These are phyloP conservation scores for Penicillium digitatum DNA, from an alignment of 2,329 filamentous ascomycete species.

Conservation along the genomic window DNA sequence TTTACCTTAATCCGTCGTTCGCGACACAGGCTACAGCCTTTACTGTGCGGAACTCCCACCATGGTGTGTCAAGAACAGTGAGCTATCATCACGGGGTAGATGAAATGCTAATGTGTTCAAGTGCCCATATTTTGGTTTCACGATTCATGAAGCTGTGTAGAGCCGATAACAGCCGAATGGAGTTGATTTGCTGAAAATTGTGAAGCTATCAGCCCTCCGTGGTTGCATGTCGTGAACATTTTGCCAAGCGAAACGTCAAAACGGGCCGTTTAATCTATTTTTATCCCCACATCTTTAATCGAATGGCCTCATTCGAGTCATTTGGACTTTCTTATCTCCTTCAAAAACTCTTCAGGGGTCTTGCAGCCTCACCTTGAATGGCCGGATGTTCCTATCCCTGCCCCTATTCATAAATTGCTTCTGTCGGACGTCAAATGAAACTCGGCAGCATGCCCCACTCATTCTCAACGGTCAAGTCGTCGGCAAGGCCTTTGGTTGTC, in stretches of 20 bases:
- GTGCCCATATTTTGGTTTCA: neutral
- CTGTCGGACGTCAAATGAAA: too few relatives aligned
- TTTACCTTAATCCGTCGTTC: constrained; percentile 39
- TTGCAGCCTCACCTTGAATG: too few relatives aligned
- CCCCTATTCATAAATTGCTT: neutral
- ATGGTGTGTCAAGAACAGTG: constrained; percentile 23
- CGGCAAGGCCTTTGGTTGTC: neutral
- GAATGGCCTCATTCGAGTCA: too few relatives aligned
- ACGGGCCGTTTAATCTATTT: neutral
- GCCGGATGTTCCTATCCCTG: neutral
- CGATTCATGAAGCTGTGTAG: neutral
- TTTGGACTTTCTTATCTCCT: too few relatives aligned
- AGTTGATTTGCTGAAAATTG: neutral
- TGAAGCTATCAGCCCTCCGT: neutral
- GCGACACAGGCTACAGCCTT: constrained; percentile 41
- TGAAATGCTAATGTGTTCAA: neutral
- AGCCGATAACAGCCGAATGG: neutral
- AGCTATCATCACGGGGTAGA: neutral
- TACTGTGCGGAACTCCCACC: constrained; percentile 43
- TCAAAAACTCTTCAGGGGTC: too few relatives aligned
- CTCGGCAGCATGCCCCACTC: neutral
- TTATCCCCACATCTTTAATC: neutral
- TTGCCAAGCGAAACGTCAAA: neutral
- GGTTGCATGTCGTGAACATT: neutral
- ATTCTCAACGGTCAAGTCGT: neutral